Evolutionary conservation across 805 yeast species (phyloP).

Genomic region (Saccharomycopsis malanga): DNA sequence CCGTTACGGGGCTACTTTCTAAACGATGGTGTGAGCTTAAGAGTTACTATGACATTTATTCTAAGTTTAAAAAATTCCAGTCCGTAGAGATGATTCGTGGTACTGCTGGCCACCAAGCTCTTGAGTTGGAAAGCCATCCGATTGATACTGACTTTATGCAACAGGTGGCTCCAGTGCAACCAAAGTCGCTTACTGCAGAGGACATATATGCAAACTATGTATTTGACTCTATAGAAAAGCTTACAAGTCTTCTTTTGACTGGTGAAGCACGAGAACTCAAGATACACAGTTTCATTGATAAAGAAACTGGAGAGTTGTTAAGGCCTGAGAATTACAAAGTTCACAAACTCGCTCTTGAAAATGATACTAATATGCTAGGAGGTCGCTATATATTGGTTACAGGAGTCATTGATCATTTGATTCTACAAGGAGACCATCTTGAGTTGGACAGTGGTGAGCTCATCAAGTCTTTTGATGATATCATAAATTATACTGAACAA

Average conservation of each 20-base stretch:
- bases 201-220: constrained; percentile 31
- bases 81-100: constrained; percentile 42
- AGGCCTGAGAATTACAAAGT: neutral
- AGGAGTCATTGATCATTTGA: constrained; percentile 52
- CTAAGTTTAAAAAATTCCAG: constrained; percentile 25
- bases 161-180: neutral
- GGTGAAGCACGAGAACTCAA: constrained; percentile 59
- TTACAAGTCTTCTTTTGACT: constrained; percentile 34
- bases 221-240: constrained; percentile 37
- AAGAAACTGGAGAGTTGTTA: constrained; percentile 17
- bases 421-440: neutral
- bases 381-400: constrained; percentile 41
- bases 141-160: constrained; percentile 19
- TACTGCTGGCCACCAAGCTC: constrained; percentile 35
- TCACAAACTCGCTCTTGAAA: neutral
- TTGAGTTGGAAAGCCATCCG: constrained; percentile 45
- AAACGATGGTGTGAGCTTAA: constrained; percentile 65
- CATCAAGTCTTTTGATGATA: neutral
- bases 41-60: constrained; percentile 44
- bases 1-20: constrained; percentile 45
- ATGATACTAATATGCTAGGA: constrained; percentile 14
- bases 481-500: neutral
- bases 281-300: constrained; percentile 45
- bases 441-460: neutral
- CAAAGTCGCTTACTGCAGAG: constrained; percentile 22